Evolutionary conservation across 129 eudicot species (phyloP).

Genomic region (Centrapalus pauciflorus): DNA sequence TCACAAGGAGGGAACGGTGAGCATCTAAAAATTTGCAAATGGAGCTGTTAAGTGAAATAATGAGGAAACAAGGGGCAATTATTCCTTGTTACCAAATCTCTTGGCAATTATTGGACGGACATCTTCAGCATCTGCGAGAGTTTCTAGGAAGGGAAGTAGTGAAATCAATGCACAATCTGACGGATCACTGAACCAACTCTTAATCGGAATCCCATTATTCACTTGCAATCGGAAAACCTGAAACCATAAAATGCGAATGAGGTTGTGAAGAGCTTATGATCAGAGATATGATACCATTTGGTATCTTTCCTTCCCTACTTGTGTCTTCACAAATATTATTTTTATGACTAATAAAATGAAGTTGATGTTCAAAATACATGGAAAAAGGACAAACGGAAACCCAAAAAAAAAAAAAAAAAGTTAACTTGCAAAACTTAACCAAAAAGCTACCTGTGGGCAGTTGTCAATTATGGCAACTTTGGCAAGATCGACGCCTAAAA

Average conservation of each 20-base stretch:
- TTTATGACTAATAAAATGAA: background rate
- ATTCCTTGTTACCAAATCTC: slow-evolving; percentile 99
- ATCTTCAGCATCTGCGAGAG: slow-evolving; percentile 79
- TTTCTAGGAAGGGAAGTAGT: slow-evolving; percentile 87
- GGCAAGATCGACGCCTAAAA: slow-evolving; percentile 93
- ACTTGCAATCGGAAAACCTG: slow-evolving; percentile 96
- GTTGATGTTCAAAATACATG: no score
- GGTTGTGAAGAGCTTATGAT: background rate
- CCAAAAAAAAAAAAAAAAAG: background rate
- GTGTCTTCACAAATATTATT: background rate
- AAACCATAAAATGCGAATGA: slow-evolving; percentile 22
- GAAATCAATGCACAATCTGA: slow-evolving; percentile 81
- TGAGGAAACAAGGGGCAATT: slow-evolving; percentile 66
- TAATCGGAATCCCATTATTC: slow-evolving; percentile 96
- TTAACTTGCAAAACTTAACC: background rate
- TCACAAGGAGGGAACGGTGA: slow-evolving; percentile 32
- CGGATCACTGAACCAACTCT: slow-evolving; percentile 98
- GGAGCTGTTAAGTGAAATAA: slow-evolving; percentile 42
- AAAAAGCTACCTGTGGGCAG: slow-evolving; percentile 74
- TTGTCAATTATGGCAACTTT: slow-evolving; percentile 92
- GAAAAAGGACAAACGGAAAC: no score
- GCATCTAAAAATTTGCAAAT: slow-evolving; percentile 32
- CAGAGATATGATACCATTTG: background rate
- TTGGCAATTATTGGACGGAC: slow-evolving; percentile 92
- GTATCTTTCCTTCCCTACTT: background rate